phyloP scores from a whole-genome alignment of 176 grass and related monocot species.

The Raddia guianensis region DNA sequence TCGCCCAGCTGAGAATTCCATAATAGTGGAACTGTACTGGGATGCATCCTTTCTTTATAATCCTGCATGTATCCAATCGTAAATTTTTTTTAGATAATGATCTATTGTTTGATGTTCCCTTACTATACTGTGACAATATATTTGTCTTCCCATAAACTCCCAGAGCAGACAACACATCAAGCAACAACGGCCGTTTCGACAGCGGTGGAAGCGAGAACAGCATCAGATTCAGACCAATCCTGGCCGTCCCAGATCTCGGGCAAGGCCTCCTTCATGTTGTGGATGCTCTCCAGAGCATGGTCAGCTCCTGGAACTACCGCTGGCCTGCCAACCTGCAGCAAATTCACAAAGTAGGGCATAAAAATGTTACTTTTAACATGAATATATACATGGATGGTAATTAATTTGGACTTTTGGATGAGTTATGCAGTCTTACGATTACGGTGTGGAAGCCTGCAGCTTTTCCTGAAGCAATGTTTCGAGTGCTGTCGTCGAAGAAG shows the following conservation, averaged over 20 bases:
- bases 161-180: slow-evolving; percentile 20
- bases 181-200: slow-evolving; percentile 45
- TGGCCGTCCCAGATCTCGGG: slow-evolving; percentile 58
- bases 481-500: slow-evolving; percentile 65
- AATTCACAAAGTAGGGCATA: not conserved
- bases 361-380: not conserved
- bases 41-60: not conserved
- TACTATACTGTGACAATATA: not conserved
- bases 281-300: slow-evolving; percentile 67
- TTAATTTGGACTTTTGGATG: not conserved
- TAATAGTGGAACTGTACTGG: slow-evolving; percentile 29
- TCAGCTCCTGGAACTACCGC: slow-evolving; percentile 52
- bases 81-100: too few species aligned
- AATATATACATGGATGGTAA: not conserved
- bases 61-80: slow-evolving; percentile 4
- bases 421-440: slow-evolving; percentile 46
- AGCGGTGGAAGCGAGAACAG: slow-evolving; percentile 24
- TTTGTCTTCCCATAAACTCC: not conserved
- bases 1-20: not conserved
- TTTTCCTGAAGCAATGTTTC: slow-evolving; percentile 76
- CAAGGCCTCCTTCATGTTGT: slow-evolving; percentile 68
- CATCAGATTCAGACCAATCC: slow-evolving; percentile 36
- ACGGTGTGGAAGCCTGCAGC: slow-evolving; percentile 65
- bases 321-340: slow-evolving; percentile 57
- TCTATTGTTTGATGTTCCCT: too few species aligned